These are phyloP conservation scores for Chlorella sorokiniana DNA, from an alignment of 139 green algal genomes.

Conservation along the genomic window DNA sequence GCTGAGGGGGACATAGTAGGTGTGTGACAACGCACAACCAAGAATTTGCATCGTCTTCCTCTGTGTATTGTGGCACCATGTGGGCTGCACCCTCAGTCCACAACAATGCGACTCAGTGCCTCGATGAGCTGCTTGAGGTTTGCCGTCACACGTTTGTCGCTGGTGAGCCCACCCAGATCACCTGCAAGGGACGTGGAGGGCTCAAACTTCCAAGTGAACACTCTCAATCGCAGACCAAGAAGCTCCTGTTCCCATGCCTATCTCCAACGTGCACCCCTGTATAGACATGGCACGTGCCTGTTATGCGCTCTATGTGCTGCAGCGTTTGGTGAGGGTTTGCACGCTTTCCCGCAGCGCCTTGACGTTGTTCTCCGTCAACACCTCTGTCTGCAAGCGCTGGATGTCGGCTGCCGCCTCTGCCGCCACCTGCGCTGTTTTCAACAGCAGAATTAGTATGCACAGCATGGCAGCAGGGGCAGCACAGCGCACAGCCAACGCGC, in stretches of 20 bases:
- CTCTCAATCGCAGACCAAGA: not conserved
- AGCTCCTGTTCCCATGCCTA: no score
- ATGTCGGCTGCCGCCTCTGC: constrained; percentile 83
- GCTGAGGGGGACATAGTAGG: no score
- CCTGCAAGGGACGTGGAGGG: not conserved
- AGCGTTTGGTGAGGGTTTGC: constrained; percentile 77
- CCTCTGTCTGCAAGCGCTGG: constrained; percentile 81
- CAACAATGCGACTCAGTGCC: constrained; percentile 79
- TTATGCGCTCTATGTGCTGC: constrained; percentile 79
- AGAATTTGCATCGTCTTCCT: not conserved
- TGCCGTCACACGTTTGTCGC: constrained; percentile 76
- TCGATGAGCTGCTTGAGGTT: constrained; percentile 90
- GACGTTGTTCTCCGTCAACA: constrained; percentile 95
- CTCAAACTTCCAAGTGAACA: not conserved
- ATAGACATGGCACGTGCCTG: not conserved
- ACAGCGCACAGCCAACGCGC: not conserved
- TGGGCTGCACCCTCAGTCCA: constrained; percentile 62
- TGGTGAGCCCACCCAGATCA: constrained; percentile 74
- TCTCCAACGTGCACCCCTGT: constrained; percentile 45
- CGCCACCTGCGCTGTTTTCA: constrained; percentile 51
- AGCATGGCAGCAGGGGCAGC: not conserved
- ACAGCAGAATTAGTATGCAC: not conserved
- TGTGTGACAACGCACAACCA: not conserved
- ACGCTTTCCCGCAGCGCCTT: constrained; percentile 76
- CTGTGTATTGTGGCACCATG: not conserved